These are phyloP conservation scores for Curvularia eragrostidis DNA, from an alignment of 2,329 filamentous ascomycete genomes.

Conservation along the genomic window DNA sequence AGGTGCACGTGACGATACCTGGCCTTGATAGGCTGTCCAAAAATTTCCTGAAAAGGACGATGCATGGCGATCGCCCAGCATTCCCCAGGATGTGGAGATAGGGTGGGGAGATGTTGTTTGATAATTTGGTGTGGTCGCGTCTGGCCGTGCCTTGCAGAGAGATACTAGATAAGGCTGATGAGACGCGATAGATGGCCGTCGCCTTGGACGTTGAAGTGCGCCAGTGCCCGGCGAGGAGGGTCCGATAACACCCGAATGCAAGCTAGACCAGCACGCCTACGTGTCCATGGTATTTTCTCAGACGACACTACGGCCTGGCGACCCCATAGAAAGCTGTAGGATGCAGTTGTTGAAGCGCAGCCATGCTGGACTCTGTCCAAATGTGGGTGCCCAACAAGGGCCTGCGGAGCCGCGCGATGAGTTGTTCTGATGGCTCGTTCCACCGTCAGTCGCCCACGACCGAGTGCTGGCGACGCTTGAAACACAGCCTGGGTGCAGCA, in stretches of 20 bases:
- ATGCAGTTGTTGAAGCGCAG: slow-evolving; percentile 1
- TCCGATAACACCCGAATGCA: slow-evolving; percentile 8
- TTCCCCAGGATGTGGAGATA: slow-evolving; percentile 20
- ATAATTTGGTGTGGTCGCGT: slow-evolving; percentile 28
- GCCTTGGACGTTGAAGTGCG: not conserved
- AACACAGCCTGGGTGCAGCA: not conserved
- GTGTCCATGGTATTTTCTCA: slow-evolving; percentile 9
- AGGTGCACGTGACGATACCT: slow-evolving; percentile 13
- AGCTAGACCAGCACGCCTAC: not conserved
- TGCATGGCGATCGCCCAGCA: slow-evolving; percentile 14
- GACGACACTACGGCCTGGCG: not conserved
- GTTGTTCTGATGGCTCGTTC: slow-evolving; percentile 9
- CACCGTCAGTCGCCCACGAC: slow-evolving; percentile 4
- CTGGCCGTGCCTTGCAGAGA: slow-evolving; percentile 15
- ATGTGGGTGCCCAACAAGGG: slow-evolving; percentile 5
- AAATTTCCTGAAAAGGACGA: not conserved
- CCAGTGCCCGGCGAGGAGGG: not conserved
- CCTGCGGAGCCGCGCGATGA: slow-evolving; percentile 7
- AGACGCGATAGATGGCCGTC: slow-evolving; percentile 19
- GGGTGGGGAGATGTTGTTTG: slow-evolving; percentile 14
- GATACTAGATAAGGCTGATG: slow-evolving; percentile 26
- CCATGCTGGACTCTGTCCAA: not conserved
- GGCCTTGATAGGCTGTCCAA: slow-evolving; percentile 3
- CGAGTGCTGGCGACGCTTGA: slow-evolving; percentile 7
- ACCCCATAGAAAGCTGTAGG: slow-evolving; percentile 4